A percentile compares a stretch with the other conserved stretches of the same genome.
phyloP scores from a whole-genome alignment of 768 basidiomycete genomes.

The Kwoniella botswanensis region DNA sequence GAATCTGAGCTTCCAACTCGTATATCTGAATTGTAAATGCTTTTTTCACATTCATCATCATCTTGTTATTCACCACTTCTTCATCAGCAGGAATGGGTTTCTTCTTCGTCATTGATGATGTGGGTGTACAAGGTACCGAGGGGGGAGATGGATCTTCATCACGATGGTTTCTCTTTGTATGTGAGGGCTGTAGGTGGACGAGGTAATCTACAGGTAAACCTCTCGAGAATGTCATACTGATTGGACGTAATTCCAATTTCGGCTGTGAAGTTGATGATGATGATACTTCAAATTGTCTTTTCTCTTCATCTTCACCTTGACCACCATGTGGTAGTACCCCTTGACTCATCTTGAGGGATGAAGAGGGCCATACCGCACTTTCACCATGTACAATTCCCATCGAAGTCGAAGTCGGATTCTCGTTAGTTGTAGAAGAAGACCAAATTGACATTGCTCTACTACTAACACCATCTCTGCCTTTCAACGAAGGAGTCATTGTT shows the following conservation, averaged over 20 bases:
- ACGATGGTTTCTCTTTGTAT: too few species aligned
- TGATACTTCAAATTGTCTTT: neutral
- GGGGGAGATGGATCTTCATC: neutral
- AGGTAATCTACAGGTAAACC: conserved; percentile 43
- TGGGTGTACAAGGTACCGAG: neutral
- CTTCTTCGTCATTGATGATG: neutral
- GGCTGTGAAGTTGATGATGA: conserved; percentile 14
- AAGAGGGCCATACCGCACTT: conserved; percentile 14
- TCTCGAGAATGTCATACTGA: conserved; percentile 43
- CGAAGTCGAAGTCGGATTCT: neutral
- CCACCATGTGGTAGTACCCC: neutral
- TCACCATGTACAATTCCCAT: conserved; percentile 1
- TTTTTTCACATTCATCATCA: conserved; percentile 28
- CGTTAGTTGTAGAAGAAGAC: conserved; percentile 5
- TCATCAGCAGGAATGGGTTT: neutral
- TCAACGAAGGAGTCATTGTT: neutral
- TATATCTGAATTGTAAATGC: conserved; percentile 31
- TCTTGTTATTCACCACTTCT: neutral
- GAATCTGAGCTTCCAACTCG: conserved; percentile 40
- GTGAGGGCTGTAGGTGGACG: neutral
- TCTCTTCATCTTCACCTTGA: neutral
- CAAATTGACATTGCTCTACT: conserved; percentile 10
- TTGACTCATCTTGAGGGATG: neutral
- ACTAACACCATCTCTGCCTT: neutral
- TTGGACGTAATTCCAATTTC: conserved; percentile 42